Conservation (phyloP, 2,329 filamentous ascomycete genomes). For the Epichloe typhina region DNA sequence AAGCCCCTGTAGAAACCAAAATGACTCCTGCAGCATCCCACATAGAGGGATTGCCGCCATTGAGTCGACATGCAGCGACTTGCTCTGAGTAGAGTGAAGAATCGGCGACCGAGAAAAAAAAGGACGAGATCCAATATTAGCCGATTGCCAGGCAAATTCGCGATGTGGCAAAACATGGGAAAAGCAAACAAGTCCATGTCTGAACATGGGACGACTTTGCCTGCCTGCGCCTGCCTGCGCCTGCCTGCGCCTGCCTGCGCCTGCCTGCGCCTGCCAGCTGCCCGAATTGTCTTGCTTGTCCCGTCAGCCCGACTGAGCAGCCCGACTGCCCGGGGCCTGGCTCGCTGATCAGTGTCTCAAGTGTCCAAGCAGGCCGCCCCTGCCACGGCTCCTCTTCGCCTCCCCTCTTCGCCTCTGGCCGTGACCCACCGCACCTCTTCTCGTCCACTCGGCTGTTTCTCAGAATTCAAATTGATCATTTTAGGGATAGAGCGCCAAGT, state of each 20-base stretch:
- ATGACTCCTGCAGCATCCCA: not conserved
- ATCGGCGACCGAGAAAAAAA: not conserved
- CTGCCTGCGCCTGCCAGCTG: not conserved
- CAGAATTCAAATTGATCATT: too few species aligned
- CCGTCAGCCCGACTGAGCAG: too few species aligned
- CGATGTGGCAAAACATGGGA: constrained; percentile 5
- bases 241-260: too few species aligned
- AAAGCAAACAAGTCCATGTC: constrained; percentile 4
- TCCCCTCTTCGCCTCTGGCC: too few species aligned
- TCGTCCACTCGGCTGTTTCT: too few species aligned
- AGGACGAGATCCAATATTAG: not conserved
- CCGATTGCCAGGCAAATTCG: not conserved
- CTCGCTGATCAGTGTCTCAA: too few species aligned
- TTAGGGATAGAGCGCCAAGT: too few species aligned
- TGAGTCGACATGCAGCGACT: not conserved
- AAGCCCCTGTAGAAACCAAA: not conserved
- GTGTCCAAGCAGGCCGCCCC: too few species aligned
- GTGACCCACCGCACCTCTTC: too few species aligned
- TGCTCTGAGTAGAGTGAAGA: not conserved
- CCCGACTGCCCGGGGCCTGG: too few species aligned
- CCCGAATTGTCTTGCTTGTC: too few species aligned
- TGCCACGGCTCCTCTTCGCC: too few species aligned
- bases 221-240: not conserved
- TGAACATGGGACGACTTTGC: not conserved
- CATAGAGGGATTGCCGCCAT: not conserved